These are phyloP conservation scores for Amaranthus hypochondriacus DNA, from an alignment of 148 eudicot genomes.

Conservation along the genomic window DNA sequence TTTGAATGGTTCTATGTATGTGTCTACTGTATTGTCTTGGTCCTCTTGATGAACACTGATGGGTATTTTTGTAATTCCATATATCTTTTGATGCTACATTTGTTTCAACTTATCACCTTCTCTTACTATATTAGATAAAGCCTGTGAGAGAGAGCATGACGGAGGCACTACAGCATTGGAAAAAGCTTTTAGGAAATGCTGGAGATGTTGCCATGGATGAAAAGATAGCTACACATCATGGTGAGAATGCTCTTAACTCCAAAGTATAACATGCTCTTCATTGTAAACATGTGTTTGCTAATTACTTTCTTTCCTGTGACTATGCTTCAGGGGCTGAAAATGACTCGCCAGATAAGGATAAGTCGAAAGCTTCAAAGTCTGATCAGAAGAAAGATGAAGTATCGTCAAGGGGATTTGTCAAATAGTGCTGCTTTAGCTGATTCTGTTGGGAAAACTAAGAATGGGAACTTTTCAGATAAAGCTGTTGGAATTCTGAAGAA, in stretches of 20 bases:
- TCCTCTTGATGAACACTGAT: not conserved
- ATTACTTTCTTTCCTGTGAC: slow-evolving; percentile 9
- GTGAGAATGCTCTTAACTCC: slow-evolving; percentile 26
- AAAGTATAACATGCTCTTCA: slow-evolving; percentile 8
- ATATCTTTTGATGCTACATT: not conserved
- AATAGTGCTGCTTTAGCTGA: slow-evolving; percentile 36
- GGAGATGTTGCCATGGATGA: slow-evolving; percentile 54
- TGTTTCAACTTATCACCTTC: not conserved
- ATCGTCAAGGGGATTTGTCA: slow-evolving; percentile 45
- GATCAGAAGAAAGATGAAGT: slow-evolving; percentile 38
- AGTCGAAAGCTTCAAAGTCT: slow-evolving; percentile 25
- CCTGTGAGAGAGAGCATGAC: slow-evolving; percentile 94
- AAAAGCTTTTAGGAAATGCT: slow-evolving; percentile 63
- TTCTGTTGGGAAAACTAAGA: slow-evolving; percentile 43
- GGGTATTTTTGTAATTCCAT: not conserved
- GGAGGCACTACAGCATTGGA: slow-evolving; percentile 91
- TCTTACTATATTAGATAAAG: slow-evolving; percentile 53
- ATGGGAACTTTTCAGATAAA: slow-evolving; percentile 55
- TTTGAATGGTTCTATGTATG: not conserved
- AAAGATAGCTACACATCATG: slow-evolving; percentile 42
- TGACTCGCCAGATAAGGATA: slow-evolving; percentile 37
- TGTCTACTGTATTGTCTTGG: not conserved
- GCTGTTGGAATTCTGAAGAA: slow-evolving; percentile 77
- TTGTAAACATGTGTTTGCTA: slow-evolving; percentile 7
- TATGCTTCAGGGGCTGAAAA: slow-evolving; percentile 47